phyloP scores from a whole-genome alignment of 2,329 filamentous ascomycete genomes.

The Ascosphaera apis region DNA sequence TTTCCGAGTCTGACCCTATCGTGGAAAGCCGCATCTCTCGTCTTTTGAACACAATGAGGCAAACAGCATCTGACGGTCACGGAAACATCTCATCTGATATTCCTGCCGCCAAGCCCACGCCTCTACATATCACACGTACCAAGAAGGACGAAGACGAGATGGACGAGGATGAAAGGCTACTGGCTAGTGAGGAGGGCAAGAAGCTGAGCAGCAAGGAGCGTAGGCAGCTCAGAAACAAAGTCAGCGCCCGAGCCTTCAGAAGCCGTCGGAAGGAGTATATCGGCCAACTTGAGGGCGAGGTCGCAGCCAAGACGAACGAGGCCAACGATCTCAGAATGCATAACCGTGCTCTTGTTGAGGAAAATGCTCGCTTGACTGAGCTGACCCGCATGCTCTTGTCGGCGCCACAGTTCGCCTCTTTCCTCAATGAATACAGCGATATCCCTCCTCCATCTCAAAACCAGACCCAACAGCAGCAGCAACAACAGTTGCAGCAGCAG shows the following conservation, averaged over 20 bases:
- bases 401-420: slow-evolving; percentile 62
- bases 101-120: slow-evolving; percentile 12
- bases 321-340: slow-evolving; percentile 56
- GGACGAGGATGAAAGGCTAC: slow-evolving; percentile 85
- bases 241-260: slow-evolving; percentile 90
- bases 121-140: slow-evolving; percentile 42
- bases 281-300: slow-evolving; percentile 72
- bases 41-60: slow-evolving; percentile 75
- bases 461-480: too few relatives aligned
- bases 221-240: slow-evolving; percentile 93
- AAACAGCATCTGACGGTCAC: slow-evolving; percentile 31
- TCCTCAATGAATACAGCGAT: slow-evolving; percentile 34
- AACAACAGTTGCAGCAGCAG: too few relatives aligned
- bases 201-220: slow-evolving; percentile 97
- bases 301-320: slow-evolving; percentile 64
- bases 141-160: slow-evolving; percentile 97
- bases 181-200: slow-evolving; percentile 96
- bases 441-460: too few relatives aligned
- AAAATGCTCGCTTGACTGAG: slow-evolving; percentile 60
- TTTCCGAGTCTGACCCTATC: slow-evolving; percentile 35
- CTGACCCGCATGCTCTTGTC: slow-evolving; percentile 61
- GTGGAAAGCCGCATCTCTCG: slow-evolving; percentile 88
- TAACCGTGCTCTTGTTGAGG: slow-evolving; percentile 61
- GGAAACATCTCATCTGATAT: slow-evolving; percentile 14
- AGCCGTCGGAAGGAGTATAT: slow-evolving; percentile 99